phyloP scores from a whole-genome alignment of 768 basidiomycete species.

The Termitomyces sp. region DNA sequence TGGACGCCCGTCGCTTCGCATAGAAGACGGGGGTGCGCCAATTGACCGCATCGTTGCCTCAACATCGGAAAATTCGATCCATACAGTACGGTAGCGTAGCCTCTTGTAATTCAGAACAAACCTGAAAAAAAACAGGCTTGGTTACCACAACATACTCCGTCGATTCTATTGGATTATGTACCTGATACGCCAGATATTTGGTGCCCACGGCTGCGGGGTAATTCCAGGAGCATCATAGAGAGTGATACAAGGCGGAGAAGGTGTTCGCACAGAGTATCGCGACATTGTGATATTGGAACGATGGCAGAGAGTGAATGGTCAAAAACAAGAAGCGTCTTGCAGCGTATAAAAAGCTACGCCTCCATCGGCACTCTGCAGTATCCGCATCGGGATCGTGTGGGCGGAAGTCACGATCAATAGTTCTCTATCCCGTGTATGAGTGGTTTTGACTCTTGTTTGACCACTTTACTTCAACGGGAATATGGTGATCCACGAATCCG shows the following conservation, averaged over 20 bases:
- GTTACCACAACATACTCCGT: background rate
- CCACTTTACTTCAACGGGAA: background rate
- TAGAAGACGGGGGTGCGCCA: slow-evolving; percentile 52
- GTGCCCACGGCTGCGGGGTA: slow-evolving; percentile 67
- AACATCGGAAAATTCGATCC: slow-evolving; percentile 69
- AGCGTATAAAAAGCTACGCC: slow-evolving; percentile 3
- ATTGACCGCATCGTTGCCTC: slow-evolving; percentile 55
- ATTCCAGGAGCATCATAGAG: slow-evolving; percentile 65
- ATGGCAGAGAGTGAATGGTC: background rate
- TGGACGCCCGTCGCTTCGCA: slow-evolving; percentile 50
- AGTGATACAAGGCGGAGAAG: slow-evolving; percentile 43
- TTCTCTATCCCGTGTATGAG: background rate
- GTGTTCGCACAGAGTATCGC: slow-evolving; percentile 14
- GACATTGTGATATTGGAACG: slow-evolving; percentile 9
- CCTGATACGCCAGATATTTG: slow-evolving; percentile 73
- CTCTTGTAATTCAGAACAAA: slow-evolving; percentile 77
- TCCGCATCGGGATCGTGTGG: slow-evolving; percentile 3
- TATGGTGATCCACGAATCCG: background rate
- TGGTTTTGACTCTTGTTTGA: background rate
- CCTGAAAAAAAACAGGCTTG: slow-evolving; percentile 25
- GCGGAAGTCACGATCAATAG: background rate
- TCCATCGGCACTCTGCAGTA: background rate
- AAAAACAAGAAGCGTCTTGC: background rate
- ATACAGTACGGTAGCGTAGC: slow-evolving; percentile 62
- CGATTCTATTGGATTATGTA: slow-evolving; percentile 16